These are phyloP conservation scores for Plasmodium berghei DNA, from an alignment of 169 alveolate species.

Conservation along the genomic window DNA sequence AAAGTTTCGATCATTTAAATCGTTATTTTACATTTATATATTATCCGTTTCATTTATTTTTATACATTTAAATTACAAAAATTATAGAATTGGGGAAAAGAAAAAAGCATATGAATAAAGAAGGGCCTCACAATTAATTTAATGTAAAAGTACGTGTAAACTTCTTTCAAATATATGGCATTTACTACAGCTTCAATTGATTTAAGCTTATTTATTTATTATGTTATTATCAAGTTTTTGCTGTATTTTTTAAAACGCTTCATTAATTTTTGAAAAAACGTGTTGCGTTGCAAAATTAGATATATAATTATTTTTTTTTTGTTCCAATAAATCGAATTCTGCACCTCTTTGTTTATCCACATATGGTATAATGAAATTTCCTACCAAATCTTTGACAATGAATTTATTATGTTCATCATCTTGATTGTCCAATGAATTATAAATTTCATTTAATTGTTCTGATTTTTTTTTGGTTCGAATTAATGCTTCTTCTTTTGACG, in stretches of 20 bases:
- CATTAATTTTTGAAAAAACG: constrained; percentile 59
- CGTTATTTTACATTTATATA: no score
- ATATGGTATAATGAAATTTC: constrained; percentile 73
- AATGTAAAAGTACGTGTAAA: no score
- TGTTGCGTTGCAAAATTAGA: constrained; percentile 75
- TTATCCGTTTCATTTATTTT: no score
- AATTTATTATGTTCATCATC: constrained; percentile 56
- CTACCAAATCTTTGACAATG: constrained; percentile 72
- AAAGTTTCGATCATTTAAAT: no score
- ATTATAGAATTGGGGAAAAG: no score
- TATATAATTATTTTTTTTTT: constrained; percentile 60
- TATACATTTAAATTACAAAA: no score
- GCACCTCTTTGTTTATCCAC: constrained; percentile 75
- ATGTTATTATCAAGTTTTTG: no score
- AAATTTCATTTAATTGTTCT: constrained; percentile 72
- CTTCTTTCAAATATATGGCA: no score
- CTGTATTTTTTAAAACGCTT: constrained; percentile 31
- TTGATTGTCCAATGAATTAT: constrained; percentile 52
- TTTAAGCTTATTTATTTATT: no score
- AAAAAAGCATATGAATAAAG: no score
- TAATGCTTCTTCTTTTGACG: constrained; percentile 74
- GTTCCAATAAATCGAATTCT: constrained; percentile 54
- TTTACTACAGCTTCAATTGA: no score
- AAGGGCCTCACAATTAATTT: no score
- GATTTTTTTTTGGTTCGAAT: constrained; percentile 70